Conservation (phyloP, 768 basidiomycete genomes). For the Phylloporus scabripes region DNA sequence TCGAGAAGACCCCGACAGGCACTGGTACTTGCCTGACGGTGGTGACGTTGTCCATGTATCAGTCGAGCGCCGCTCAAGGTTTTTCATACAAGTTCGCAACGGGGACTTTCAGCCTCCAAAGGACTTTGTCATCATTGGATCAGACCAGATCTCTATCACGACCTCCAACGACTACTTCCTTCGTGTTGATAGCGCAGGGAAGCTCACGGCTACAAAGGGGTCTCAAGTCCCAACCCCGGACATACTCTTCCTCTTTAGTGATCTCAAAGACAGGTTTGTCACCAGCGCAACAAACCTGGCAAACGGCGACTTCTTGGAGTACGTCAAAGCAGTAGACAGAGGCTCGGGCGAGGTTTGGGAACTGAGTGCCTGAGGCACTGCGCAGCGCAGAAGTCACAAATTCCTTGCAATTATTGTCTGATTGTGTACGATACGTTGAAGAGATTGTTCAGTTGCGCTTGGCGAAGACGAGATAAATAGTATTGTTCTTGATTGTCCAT, state of each 20-base stretch:
- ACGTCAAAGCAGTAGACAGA: neutral
- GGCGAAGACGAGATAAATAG: no score
- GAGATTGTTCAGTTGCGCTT: no score
- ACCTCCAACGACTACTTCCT: neutral
- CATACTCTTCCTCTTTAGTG: neutral
- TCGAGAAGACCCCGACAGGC: neutral
- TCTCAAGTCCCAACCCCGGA: neutral
- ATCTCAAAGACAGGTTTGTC: neutral
- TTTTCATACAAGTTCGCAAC: neutral
- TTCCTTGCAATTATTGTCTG: neutral
- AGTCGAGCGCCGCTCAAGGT: neutral
- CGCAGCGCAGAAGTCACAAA: neutral
- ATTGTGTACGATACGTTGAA: neutral
- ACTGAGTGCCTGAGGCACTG: neutral
- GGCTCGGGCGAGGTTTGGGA: neutral
- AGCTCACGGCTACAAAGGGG: neutral
- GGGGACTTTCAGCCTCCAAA: neutral
- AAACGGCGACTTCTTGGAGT: neutral
- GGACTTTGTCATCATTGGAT: neutral
- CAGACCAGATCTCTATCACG: neutral
- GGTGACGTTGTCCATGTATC: conserved; percentile 7
- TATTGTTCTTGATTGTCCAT: no score
- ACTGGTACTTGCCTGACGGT: conserved; percentile 2
- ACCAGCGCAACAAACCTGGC: neutral
- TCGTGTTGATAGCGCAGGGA: neutral